These are phyloP conservation scores for Maudiozyma bulderi DNA, from an alignment of 805 yeast genomes.

Conservation along the genomic window DNA sequence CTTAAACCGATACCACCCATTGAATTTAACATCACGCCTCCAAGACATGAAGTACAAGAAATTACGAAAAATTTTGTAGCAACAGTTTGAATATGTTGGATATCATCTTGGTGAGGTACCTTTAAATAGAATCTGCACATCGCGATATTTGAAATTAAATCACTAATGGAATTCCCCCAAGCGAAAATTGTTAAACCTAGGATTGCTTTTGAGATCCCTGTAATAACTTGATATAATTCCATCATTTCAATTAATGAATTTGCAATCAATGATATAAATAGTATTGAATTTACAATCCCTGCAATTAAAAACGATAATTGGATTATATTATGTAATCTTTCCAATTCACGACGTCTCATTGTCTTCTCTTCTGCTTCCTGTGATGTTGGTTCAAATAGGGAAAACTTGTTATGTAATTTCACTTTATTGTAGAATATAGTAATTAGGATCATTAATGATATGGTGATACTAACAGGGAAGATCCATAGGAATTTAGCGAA, in stretches of 20 bases:
- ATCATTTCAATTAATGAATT: conserved; percentile 28
- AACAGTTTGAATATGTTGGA: conserved; percentile 9
- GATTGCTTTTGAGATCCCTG: conserved; percentile 61
- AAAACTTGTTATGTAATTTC: conserved; percentile 14
- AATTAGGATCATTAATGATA: conserved; percentile 6
- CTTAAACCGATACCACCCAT: conserved; percentile 77
- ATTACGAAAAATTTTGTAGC: conserved; percentile 68
- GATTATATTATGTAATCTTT: conserved; percentile 10
- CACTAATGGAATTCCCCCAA: conserved; percentile 89
- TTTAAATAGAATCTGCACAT: conserved; percentile 49
- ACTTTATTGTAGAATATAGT: conserved; percentile 11
- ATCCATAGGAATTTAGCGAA: conserved; percentile 9
- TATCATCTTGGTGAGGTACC: conserved; percentile 14
- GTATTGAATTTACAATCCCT: conserved; percentile 26
- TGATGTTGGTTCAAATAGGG: conserved; percentile 11
- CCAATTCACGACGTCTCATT: conserved; percentile 12
- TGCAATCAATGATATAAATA: conserved; percentile 28
- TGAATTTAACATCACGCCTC: conserved; percentile 77
- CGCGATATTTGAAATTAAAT: conserved; percentile 74
- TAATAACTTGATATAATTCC: conserved; percentile 25
- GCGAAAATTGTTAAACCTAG: conserved; percentile 91
- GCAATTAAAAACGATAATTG: conserved; percentile 11
- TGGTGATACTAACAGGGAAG: conserved; percentile 7
- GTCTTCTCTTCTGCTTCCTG: conserved; percentile 6
- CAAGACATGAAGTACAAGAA: conserved; percentile 90